A percentile compares a stretch with the other conserved stretches of the same genome.
Conservation (phyloP, 306 rosid genomes). For the Vachellia collinsii region DNA sequence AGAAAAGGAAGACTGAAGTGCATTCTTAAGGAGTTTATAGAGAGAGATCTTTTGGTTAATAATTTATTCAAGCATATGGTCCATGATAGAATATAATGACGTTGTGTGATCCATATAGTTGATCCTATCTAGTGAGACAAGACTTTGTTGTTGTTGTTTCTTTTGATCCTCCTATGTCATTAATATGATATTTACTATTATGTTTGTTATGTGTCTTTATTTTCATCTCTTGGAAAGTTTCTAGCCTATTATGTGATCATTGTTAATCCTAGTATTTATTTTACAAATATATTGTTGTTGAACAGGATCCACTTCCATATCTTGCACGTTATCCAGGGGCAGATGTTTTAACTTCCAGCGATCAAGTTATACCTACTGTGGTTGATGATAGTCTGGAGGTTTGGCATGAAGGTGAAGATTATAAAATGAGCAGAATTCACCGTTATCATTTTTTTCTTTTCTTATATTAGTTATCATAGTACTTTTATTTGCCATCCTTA, state of each 20-base stretch:
- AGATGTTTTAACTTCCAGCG: slow-evolving; percentile 95
- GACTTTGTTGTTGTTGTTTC: background rate
- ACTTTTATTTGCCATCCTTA: background rate
- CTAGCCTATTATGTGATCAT: slow-evolving; percentile 10
- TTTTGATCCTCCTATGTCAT: background rate
- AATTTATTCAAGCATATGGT: too few species aligned
- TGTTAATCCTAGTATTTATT: slow-evolving; percentile 25
- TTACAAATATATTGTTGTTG: slow-evolving; percentile 40
- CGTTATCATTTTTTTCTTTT: slow-evolving; percentile 3
- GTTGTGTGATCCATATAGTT: too few species aligned
- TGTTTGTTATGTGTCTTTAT: slow-evolving; percentile 11
- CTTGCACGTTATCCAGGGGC: slow-evolving; percentile 88
- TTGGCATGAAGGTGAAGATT: slow-evolving; percentile 80
- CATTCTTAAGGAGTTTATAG: too few species aligned
- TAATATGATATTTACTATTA: slow-evolving; percentile 16
- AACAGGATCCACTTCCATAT: slow-evolving; percentile 96
- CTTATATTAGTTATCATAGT: slow-evolving; percentile 3
- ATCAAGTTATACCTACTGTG: slow-evolving; percentile 90
- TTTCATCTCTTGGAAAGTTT: slow-evolving; percentile 20
- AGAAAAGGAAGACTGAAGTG: too few species aligned
- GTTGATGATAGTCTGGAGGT: slow-evolving; percentile 85
- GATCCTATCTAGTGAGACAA: too few species aligned
- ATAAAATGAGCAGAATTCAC: slow-evolving; percentile 16
- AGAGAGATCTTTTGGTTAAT: too few species aligned
- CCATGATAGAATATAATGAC: too few species aligned